phyloP scores from a whole-genome alignment of 352 stramenopile species.

The Thalassiosira gravida region DNA sequence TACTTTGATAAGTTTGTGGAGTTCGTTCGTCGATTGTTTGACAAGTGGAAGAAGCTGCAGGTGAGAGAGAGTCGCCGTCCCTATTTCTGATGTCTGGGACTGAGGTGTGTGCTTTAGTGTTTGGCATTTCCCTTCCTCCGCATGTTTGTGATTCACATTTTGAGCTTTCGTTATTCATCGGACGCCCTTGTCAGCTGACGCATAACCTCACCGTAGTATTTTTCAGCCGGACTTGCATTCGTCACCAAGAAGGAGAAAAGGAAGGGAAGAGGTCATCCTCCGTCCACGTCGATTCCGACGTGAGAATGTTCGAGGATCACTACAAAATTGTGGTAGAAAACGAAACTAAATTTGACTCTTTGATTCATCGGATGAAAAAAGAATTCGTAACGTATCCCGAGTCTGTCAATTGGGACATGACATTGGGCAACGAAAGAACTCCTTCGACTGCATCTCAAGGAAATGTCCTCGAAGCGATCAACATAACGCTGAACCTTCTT shows the following conservation, averaged over 20 bases:
- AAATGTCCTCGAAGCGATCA: constrained; percentile 98
- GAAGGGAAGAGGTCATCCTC: constrained; percentile 30
- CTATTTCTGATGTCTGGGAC: background rate
- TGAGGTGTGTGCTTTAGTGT: background rate
- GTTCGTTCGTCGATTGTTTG: constrained; percentile 77
- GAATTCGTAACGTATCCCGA: constrained; percentile 92
- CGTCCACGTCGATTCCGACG: constrained; percentile 73
- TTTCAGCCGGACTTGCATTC: constrained; percentile 82
- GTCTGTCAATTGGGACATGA: constrained; percentile 87
- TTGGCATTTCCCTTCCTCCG: background rate
- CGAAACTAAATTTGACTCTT: constrained; percentile 90
- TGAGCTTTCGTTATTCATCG: background rate
- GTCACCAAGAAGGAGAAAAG: constrained; percentile 30
- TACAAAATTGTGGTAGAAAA: constrained; percentile 90
- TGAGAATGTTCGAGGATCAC: constrained; percentile 84
- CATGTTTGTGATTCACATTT: constrained; percentile 6
- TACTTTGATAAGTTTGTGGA: constrained; percentile 86
- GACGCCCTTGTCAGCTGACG: constrained; percentile 54
- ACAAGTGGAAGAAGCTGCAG: constrained; percentile 85
- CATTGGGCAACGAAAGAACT: constrained; percentile 77
- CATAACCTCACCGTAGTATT: constrained; percentile 84
- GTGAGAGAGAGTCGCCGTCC: constrained; percentile 16
- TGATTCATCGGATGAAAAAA: constrained; percentile 91
- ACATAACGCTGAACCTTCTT: constrained; percentile 96
- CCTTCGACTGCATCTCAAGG: constrained; percentile 92